These are phyloP conservation scores for Psilocybe subaeruginosa DNA, from an alignment of 768 basidiomycete species.

Conservation along the genomic window DNA sequence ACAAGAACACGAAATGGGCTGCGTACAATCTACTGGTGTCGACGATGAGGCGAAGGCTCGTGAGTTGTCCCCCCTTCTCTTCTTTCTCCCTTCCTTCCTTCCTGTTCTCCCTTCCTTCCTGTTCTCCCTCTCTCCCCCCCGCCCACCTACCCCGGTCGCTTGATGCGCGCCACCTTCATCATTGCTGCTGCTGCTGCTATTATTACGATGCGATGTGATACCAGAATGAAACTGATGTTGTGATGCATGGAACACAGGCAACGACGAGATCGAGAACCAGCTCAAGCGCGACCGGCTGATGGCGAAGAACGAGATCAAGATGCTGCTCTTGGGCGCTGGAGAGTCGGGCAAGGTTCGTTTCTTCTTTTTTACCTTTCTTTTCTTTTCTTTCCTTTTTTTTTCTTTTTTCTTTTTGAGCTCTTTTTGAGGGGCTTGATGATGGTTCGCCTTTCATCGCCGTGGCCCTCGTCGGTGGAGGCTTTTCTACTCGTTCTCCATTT, in stretches of 20 bases:
- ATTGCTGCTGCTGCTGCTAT: too few relatives aligned
- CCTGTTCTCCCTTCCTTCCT: background rate
- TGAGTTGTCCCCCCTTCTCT: constrained; percentile 34
- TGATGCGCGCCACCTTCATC: background rate
- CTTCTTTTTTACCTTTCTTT: background rate
- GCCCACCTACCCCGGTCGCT: background rate
- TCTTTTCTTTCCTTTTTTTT: too few relatives aligned
- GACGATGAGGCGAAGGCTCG: constrained; percentile 86
- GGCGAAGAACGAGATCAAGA: constrained; percentile 95
- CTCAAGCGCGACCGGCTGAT: constrained; percentile 86
- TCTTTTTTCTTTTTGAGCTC: too few relatives aligned
- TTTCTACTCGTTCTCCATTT: too few relatives aligned
- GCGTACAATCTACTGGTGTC: constrained; percentile 67
- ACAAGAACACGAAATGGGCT: constrained; percentile 55
- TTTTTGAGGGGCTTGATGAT: too few relatives aligned
- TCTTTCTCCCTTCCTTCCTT: background rate
- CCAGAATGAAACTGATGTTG: too few relatives aligned
- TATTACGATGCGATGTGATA: too few relatives aligned
- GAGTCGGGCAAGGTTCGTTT: constrained; percentile 90
- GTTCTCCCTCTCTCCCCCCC: background rate
- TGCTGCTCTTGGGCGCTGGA: constrained; percentile 93
- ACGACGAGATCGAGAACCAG: constrained; percentile 93
- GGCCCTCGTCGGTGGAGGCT: too few relatives aligned
- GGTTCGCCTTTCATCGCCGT: too few relatives aligned
- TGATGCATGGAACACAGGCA: constrained; percentile 49